These are phyloP conservation scores for Scedosporium apiospermum DNA, from an alignment of 2,329 filamentous ascomycete species.

Conservation along the genomic window DNA sequence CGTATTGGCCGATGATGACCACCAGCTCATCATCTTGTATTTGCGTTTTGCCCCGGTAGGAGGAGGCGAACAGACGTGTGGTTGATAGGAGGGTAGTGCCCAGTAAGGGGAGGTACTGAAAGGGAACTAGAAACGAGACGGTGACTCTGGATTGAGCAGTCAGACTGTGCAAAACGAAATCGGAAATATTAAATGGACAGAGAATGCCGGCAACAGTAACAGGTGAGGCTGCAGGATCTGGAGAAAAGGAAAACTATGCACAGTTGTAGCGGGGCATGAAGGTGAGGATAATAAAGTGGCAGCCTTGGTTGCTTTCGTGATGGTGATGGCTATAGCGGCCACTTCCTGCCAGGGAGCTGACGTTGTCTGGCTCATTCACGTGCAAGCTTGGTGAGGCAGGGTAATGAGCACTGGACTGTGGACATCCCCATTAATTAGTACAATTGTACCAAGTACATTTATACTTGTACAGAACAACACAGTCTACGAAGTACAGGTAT, in stretches of 20 bases:
- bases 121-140: background rate
- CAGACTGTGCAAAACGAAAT: too few relatives aligned
- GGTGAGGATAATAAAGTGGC: background rate
- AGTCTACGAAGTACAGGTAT: too few relatives aligned
- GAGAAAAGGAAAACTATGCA: background rate
- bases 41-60: background rate
- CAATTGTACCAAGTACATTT: background rate
- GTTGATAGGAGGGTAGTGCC: background rate
- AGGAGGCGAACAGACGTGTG: background rate
- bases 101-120: background rate
- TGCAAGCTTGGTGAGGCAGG: background rate
- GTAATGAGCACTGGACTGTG: background rate
- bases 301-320: background rate
- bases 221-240: background rate
- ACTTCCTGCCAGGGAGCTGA: background rate
- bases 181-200: background rate
- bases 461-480: too few relatives aligned
- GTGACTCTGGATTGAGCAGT: too few relatives aligned
- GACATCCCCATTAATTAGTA: background rate
- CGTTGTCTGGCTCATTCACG: background rate
- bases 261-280: background rate
- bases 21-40: slow-evolving; percentile 73
- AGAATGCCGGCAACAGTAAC: background rate
- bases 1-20: slow-evolving; percentile 84
- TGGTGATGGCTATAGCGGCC: background rate